Evolutionary conservation across 2,329 filamentous ascomycete genomes (phyloP), one percentile per base, ranked within the genome.

Genomic region (Cadophora luteo-olivacea): DNA sequence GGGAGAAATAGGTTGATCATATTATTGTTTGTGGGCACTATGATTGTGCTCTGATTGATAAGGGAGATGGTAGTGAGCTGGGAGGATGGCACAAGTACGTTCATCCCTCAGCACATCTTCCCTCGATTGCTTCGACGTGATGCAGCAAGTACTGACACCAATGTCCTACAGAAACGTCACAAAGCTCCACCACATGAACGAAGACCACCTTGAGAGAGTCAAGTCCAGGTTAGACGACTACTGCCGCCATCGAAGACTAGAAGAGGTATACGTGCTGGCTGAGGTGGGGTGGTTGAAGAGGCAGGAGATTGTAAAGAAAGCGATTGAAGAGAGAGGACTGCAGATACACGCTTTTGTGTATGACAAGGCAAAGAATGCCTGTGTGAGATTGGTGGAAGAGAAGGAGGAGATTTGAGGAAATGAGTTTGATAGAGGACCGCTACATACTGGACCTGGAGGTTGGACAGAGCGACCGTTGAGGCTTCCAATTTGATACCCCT

Each of bases 331-430:
- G 72, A 82, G 87, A 22, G 87, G 86, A 1, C 76, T 91, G 65
- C 79, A 86, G 77, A 80, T 91, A 7, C 87, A 91, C 76, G 89
- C 87, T 8, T 80, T 89, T 69, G 84, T 91, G 2, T 91, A 88
- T 77, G 85, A 91, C 75, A 83, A 89, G 68, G 84, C 78, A 4
- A 84, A 78, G 29, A 87, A 86, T n/a, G 77, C 84, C 58, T 79
- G 89, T 73, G 81, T 84, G 66, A 81, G 87, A 69, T 72, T 90
- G 68, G 83, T 78, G 7, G 74, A 80, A 49, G 82, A 83, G 69
- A 75, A 79, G 19, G 77, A 81, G 68, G 79, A 11, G n/a, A 49
- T 22, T 49, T 49, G 45, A 45, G 12, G 16, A 22, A 22, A 5
- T 29, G 5, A 5, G 5, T 29, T 3, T 29, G 29, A 29, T 3